Base-by-base conservation (phyloP, 73 alveolate genomes). In the Blepharisma stoltei region DNA sequence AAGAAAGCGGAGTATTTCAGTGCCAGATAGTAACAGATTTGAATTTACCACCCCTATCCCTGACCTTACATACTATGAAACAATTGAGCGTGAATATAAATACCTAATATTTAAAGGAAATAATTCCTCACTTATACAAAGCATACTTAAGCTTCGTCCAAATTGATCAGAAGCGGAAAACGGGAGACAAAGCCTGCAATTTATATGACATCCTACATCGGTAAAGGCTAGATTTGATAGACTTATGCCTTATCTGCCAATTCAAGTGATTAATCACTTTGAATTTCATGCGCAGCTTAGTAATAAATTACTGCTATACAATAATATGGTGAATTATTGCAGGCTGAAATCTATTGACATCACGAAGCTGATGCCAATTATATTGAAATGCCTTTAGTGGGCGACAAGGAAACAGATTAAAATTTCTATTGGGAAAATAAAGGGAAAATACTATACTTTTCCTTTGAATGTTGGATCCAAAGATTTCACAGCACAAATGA, bases 201-300 rank as follows among this genome's bases (percentile, higher is more conserved):
- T 93, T 77, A 93, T 88, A 81, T 93, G 98, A 97, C 89, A 85
- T 76, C 96, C 95, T 54, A 55, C 86, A 5, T 85, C 95, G 44
- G 54, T 69, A 50, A 94, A 94, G 41, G 82, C 90, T 25, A 92
- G 87, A 70, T 93, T 88, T 88, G 91, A 86, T 50, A 37, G 84
- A 70, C 82, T 93, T 37, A 80, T 86, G 66, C 37, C 78, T 25
- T 5, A 21, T 9, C 86, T 88, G 80, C 54, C 38, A 1, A 25
- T 25, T 14, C 73, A 60, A 60, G 38, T 92, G 18, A 96, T 96
- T 14, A 96, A 96, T 81, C 99, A 96, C 82, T 96, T 90, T 79
- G 99, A 96, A 76, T 93, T 88, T 86, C 99, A 96, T 86, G 78
- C 83, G 9, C 79, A 88, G 47, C 79, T 96, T 27, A 80, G 95